Conservation (phyloP, 306 rosid species). For the Amphicarpaea edgeworthii region DNA sequence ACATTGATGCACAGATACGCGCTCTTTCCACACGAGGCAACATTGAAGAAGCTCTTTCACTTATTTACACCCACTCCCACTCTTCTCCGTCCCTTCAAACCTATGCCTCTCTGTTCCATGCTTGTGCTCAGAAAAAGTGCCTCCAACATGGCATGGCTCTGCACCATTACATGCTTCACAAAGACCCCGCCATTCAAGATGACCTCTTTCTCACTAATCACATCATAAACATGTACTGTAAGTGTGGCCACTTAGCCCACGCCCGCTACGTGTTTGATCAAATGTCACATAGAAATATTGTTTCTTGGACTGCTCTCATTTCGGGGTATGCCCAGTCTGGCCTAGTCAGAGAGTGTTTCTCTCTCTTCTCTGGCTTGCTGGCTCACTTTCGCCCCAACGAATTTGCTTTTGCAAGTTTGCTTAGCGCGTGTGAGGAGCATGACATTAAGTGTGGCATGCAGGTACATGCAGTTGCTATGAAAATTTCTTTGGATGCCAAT, state of each 20-base stretch:
- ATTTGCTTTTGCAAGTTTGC: constrained; percentile 82
- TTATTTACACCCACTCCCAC: constrained; percentile 57
- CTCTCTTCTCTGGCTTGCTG: constrained; percentile 67
- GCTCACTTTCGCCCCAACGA: constrained; percentile 66
- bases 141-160: constrained; percentile 68
- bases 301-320: constrained; percentile 89
- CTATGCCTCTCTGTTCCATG: constrained; percentile 75
- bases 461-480: constrained; percentile 80
- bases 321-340: constrained; percentile 73
- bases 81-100: constrained; percentile 58
- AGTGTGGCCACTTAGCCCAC: constrained; percentile 59
- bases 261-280: constrained; percentile 68
- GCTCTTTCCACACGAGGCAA: constrained; percentile 60
- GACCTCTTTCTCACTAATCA: constrained; percentile 76
- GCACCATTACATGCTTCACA: constrained; percentile 67
- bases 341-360: constrained; percentile 51
- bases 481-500: constrained; percentile 71
- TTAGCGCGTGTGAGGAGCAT: constrained; percentile 55
- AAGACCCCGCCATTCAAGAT: constrained; percentile 46
- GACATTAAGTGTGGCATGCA: constrained; percentile 64
- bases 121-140: constrained; percentile 64
- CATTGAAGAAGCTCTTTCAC: constrained; percentile 64
- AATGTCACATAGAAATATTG: constrained; percentile 72
- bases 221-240: constrained; percentile 79
- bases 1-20: constrained; percentile 44